Evolutionary conservation across 768 basidiomycete species (phyloP), one percentile per base, ranked within the genome.

Genomic region (Gelatoporia subvermispora): DNA sequence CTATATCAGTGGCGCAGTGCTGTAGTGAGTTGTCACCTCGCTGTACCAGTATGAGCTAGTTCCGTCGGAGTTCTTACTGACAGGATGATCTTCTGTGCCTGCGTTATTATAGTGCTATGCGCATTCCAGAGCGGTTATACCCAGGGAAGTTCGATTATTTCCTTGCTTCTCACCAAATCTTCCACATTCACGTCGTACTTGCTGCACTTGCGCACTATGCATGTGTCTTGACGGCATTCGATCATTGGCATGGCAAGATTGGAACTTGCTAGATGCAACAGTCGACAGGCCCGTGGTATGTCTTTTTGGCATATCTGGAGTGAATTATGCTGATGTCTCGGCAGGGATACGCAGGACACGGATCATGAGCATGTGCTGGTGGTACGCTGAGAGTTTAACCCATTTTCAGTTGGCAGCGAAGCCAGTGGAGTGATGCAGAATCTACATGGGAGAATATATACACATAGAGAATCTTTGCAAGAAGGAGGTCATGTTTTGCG

Each of bases 101-200:
- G 22, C 21, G 41, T 18, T 9, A n/a, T 24, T 21, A 25, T 65
- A 94, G 92, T 68, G 90, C 90, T 41, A 84, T 85, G 61, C 79
- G 90, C 43, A 75, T 91, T 47, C 92, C 91, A 38, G 92, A 94
- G 60, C 73, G 81, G 35, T 68, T 83, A 52, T 69, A 73, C 7
- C 89, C 89, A 4, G 90, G 91, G 34, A 77, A 67, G 54, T 93
- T 93, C 67, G 91, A 93, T 68, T 75, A 77, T 59, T 77, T 89
- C 58, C 76, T 83, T 47, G 77, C 87, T 0, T 91, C 87, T 17
- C 93, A 95, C 70, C 89, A 94, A 66, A 86, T 95, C 57, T 94
- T 96, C 66, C 93, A 94, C 62, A 64, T 83, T 51, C 82, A 78
- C 58, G 91, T 94, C 34, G 72, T 91, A 46, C 65, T 82, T 21